Percentiles rank a stretch among this genome's conserved stretches.
phyloP scores from a whole-genome alignment of 75 land plant genomes.

The Selaginella tamariscina region DNA sequence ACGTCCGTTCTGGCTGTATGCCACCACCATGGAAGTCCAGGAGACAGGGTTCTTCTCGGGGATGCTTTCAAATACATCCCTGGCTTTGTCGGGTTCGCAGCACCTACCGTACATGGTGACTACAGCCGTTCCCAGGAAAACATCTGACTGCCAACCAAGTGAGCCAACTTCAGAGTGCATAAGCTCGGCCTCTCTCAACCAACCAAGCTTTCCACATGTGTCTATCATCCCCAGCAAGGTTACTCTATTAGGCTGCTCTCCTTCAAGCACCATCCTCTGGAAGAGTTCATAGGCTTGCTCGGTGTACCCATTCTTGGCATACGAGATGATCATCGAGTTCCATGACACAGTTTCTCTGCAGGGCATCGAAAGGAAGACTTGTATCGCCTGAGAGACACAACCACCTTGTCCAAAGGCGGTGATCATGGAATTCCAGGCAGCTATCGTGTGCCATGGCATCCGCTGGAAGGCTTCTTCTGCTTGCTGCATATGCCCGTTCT shows the following conservation, averaged over 20 bases:
- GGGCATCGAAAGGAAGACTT: neutral
- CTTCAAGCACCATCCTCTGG: neutral
- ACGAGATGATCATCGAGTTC: neutral
- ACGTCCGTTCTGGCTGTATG: neutral
- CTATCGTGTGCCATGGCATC: neutral
- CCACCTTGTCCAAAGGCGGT: neutral
- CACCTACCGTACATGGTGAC: neutral
- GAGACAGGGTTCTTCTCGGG: neutral
- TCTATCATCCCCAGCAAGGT: conserved; percentile 1
- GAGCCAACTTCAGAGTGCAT: neutral
- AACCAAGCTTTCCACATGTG: neutral
- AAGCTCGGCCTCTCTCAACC: neutral
- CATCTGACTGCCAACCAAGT: neutral
- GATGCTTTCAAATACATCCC: neutral
- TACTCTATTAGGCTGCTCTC: neutral
- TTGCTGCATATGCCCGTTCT: neutral
- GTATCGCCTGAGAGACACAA: neutral
- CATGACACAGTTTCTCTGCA: neutral
- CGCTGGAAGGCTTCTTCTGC: neutral
- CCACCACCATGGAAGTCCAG: neutral
- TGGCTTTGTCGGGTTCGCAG: neutral
- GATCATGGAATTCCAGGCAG: neutral
- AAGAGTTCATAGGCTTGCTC: neutral
- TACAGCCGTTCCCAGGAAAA: neutral
- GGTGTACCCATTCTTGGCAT: conserved; percentile 2